phyloP scores from a whole-genome alignment of 2,329 filamentous ascomycete species.

The Diplodia mutila region DNA sequence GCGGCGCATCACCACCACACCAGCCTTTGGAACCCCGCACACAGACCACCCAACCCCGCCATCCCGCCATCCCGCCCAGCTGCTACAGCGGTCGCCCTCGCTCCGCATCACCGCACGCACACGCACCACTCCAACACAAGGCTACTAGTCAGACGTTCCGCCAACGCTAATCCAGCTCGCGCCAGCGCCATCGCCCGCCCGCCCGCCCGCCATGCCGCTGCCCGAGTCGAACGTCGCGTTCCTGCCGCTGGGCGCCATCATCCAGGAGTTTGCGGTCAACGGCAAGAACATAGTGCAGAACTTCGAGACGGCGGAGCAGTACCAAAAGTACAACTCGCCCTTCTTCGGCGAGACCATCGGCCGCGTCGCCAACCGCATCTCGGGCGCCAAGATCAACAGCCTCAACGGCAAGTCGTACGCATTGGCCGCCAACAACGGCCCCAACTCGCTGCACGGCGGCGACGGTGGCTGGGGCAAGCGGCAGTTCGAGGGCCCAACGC shows the following conservation, averaged over 20 bases:
- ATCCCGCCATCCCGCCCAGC: constrained; percentile 20
- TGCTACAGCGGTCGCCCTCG: constrained; percentile 13
- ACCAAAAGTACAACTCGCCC: constrained; percentile 73
- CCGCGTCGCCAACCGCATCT: constrained; percentile 78
- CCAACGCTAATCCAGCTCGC: neutral
- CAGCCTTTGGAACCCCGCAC: constrained; percentile 2
- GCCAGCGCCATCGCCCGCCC: neutral
- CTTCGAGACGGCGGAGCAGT: constrained; percentile 76
- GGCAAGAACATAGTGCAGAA: constrained; percentile 86
- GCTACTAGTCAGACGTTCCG: neutral
- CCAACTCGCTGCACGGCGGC: constrained; percentile 65
- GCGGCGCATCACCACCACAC: constrained; percentile 15
- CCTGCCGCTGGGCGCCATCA: constrained; percentile 75
- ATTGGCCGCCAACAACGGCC: constrained; percentile 75
- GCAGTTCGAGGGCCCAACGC: constrained; percentile 72
- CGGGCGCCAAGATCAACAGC: constrained; percentile 68
- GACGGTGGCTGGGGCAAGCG: constrained; percentile 79
- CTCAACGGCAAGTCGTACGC: constrained; percentile 74
- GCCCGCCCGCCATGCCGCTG: constrained; percentile 4
- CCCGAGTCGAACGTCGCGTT: constrained; percentile 49
- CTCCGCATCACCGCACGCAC: neutral
- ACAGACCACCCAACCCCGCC: constrained; percentile 1
- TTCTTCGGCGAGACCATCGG: constrained; percentile 96
- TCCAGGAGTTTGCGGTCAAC: constrained; percentile 78
- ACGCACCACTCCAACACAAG: constrained; percentile 10